phyloP scores from a whole-genome alignment of 768 basidiomycete species.

The Amanita jacksonii region DNA sequence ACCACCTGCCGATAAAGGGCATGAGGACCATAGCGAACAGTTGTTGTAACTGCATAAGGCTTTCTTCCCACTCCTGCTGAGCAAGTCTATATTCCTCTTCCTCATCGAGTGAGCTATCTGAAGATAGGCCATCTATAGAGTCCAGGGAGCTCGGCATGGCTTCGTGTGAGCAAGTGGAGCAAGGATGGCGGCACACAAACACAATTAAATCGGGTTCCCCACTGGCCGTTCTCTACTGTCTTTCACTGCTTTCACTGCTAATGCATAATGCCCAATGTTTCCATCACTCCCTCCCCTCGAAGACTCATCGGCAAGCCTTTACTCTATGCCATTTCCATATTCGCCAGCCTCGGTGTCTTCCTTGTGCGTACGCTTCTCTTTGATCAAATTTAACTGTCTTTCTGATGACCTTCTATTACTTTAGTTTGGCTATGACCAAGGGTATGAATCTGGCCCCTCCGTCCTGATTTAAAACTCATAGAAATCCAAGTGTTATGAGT shows the following conservation, averaged over 20 bases:
- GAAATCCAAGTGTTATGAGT: constrained; percentile 61
- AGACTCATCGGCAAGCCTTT: constrained; percentile 71
- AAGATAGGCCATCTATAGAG: constrained; percentile 47
- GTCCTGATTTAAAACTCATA: constrained; percentile 11
- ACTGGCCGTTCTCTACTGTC: neutral
- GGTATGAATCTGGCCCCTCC: constrained; percentile 29
- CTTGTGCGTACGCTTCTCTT: constrained; percentile 48
- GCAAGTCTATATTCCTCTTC: constrained; percentile 69
- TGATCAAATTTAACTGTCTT: constrained; percentile 2
- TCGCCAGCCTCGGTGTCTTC: constrained; percentile 80
- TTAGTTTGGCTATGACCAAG: constrained; percentile 84
- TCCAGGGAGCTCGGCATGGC: constrained; percentile 48
- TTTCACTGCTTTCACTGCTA: constrained; percentile 14
- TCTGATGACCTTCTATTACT: neutral
- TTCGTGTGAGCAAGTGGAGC: constrained; percentile 4
- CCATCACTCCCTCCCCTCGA: constrained; percentile 21
- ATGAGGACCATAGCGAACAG: constrained; percentile 72
- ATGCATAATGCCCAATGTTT: constrained; percentile 47
- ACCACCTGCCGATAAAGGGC: constrained; percentile 81
- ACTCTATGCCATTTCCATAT: constrained; percentile 71
- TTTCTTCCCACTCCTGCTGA: constrained; percentile 92
- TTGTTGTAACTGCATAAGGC: constrained; percentile 73
- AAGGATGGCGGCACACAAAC: constrained; percentile 1
- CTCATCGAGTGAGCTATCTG: constrained; percentile 47
- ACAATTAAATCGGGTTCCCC: neutral